phyloP scores from a whole-genome alignment of 495 filamentous ascomycete species.

The Penicillium bovifimosum region DNA sequence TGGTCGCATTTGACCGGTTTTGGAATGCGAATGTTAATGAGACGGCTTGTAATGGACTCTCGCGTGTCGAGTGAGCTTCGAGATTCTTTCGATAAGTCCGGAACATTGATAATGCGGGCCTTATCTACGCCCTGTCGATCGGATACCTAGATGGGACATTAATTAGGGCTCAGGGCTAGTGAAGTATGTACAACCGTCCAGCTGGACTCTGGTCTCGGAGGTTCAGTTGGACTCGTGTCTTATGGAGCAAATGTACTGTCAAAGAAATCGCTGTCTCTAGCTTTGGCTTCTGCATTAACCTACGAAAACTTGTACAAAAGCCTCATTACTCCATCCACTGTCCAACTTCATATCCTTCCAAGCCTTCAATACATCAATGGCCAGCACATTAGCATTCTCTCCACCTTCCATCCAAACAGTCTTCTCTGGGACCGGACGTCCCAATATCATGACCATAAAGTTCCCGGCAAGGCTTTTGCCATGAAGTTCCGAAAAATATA shows the following conservation, averaged over 20 bases:
- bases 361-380: slow-evolving; percentile 70
- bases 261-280: not conserved
- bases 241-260: not conserved
- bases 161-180: not conserved
- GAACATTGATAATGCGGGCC: slow-evolving; percentile 21
- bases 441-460: slow-evolving; percentile 73
- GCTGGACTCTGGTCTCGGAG: not conserved
- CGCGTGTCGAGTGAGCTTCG: slow-evolving; percentile 10
- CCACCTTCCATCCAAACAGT: slow-evolving; percentile 57
- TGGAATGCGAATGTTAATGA: slow-evolving; percentile 1
- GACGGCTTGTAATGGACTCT: slow-evolving; percentile 6
- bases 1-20: slow-evolving; percentile 27
- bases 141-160: not conserved
- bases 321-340: slow-evolving; percentile 80
- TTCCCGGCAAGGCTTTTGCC: slow-evolving; percentile 54
- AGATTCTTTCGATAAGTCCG: slow-evolving; percentile 25
- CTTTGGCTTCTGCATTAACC: slow-evolving; percentile 7
- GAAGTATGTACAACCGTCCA: not conserved
- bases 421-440: slow-evolving; percentile 57
- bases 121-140: not conserved
- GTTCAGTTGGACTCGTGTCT: not conserved
- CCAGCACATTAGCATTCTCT: slow-evolving; percentile 54
- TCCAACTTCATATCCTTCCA: slow-evolving; percentile 71
- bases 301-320: slow-evolving; percentile 61
- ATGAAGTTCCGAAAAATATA: slow-evolving; percentile 60